Conservation (phyloP, 2,329 filamentous ascomycete genomes). For the Aspergillus sp. region DNA sequence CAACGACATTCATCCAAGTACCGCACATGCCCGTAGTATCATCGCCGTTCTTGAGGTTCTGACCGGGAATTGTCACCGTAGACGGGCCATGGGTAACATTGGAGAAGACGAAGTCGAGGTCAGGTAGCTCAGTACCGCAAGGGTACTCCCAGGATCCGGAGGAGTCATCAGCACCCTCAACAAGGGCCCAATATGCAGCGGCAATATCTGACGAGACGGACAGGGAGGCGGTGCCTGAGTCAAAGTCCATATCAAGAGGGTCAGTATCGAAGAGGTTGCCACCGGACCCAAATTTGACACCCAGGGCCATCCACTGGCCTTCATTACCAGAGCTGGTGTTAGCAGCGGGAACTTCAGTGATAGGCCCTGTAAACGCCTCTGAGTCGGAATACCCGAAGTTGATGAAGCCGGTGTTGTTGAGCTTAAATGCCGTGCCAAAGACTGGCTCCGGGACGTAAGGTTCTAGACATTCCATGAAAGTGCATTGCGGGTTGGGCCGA, state of each 20-base stretch:
- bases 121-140: slow-evolving; percentile 9
- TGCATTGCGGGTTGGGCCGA: slow-evolving; percentile 10
- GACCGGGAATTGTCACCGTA: slow-evolving; percentile 7
- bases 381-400: slow-evolving; percentile 11
- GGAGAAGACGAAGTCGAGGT: slow-evolving; percentile 8
- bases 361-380: background rate
- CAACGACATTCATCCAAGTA: slow-evolving; percentile 12
- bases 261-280: slow-evolving; percentile 2
- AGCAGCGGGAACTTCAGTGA: slow-evolving; percentile 6
- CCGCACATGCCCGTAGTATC: slow-evolving; percentile 4
- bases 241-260: slow-evolving; percentile 11
- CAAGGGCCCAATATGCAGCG: slow-evolving; percentile 11
- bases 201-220: slow-evolving; percentile 10
- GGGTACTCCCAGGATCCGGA: slow-evolving; percentile 12
- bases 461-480: slow-evolving; percentile 12
- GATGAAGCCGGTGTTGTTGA: slow-evolving; percentile 8
- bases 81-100: slow-evolving; percentile 5
- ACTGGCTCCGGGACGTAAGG: slow-evolving; percentile 10
- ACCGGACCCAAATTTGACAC: slow-evolving; percentile 7
- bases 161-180: slow-evolving; percentile 6
- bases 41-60: slow-evolving; percentile 8
- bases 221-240: slow-evolving; percentile 7
- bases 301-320: slow-evolving; percentile 10
- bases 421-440: slow-evolving; percentile 10
- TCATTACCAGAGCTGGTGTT: slow-evolving; percentile 12